Conservation (phyloP, 345 rosid genomes). For the Salix dunnii region DNA sequence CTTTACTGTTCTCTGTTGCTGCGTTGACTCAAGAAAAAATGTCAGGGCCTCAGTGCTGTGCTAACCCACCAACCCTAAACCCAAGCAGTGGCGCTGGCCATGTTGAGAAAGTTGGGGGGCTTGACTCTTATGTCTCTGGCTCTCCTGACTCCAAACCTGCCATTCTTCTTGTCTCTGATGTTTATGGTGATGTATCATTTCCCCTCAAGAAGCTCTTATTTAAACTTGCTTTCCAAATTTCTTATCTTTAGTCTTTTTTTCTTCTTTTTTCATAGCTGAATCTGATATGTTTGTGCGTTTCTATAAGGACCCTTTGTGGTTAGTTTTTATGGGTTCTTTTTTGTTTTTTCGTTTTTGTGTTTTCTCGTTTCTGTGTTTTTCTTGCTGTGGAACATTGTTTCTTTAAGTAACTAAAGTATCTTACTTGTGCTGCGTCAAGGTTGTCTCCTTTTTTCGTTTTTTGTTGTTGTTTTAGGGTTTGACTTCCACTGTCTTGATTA, state of each 20-base stretch:
- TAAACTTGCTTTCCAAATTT: too few relatives aligned
- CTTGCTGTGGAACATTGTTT: background rate
- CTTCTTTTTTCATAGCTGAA: background rate
- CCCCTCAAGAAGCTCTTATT: too few relatives aligned
- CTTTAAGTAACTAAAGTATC: too few relatives aligned
- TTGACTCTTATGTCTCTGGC: constrained; percentile 61
- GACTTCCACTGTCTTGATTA: background rate
- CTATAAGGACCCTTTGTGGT: background rate
- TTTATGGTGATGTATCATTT: constrained; percentile 28
- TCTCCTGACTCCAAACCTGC: constrained; percentile 53
- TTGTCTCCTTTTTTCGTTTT: background rate
- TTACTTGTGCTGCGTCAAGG: background rate
- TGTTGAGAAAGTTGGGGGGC: constrained; percentile 58
- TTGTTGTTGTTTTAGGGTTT: background rate
- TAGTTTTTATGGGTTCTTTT: too few relatives aligned
- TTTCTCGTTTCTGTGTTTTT: background rate
- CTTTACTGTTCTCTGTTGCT: background rate
- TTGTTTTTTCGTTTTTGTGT: background rate
- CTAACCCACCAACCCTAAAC: constrained; percentile 58
- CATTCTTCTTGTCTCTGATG: constrained; percentile 63
- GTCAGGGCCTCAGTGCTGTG: constrained; percentile 74
- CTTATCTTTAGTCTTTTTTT: background rate
- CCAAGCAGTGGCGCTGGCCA: constrained; percentile 56
- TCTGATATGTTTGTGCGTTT: background rate
- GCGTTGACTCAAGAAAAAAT: constrained; percentile 9